Base-by-base conservation (phyloP, 352 stramenopile genomes). In the Phytophthora agathidicida region DNA sequence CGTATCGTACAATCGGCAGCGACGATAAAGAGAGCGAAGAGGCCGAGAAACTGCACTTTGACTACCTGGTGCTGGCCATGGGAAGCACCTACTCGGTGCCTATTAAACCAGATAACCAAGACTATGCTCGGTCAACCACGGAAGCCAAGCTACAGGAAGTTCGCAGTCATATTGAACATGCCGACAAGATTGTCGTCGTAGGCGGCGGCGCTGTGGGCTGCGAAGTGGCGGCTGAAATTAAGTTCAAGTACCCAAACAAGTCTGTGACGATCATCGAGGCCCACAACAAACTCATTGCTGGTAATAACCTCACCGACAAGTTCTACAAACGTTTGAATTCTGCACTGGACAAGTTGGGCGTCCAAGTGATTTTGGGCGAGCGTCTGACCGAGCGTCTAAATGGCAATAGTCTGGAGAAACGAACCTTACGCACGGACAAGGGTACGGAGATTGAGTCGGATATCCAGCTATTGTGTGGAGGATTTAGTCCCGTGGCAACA, bases 51-150 rank as follows among this genome's bases (percentile, higher is more conserved):
- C 30, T 82, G 14, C 43, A 36, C 6, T 82, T 73, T 22, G 69
- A 82, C 48, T 82, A 73, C 30, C 42, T 82, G 2, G 41, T 82
- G 6, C 16, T 82, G 8, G 63, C 72, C 0, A 75, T 59, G 11
- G 72, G 72, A 10, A 81, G 72, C 47, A 70, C 53, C 3, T 73
- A 76, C 20, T 37, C 47, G 4, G 50, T 50, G 6, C 68, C 72
- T 27, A 81, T 64, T 28, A 76, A 71, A 27, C 74, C 57, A 7
- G 70, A 59, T 22, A 49, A 20, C 16, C 11, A 19, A 11, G 14
- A 52, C 17, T 72, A 43, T 32, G 41, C 65, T 37, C 65, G 65
- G 20, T 46, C 64, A 13, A 31, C 51, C 4, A 76, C 45, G 5
- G 69, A 71, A 44, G 26, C 27, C 28, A 48, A 73, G 26, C 37